phyloP scores from a whole-genome alignment of 2,329 filamentous ascomycete genomes.

The Alternaria sp. region DNA sequence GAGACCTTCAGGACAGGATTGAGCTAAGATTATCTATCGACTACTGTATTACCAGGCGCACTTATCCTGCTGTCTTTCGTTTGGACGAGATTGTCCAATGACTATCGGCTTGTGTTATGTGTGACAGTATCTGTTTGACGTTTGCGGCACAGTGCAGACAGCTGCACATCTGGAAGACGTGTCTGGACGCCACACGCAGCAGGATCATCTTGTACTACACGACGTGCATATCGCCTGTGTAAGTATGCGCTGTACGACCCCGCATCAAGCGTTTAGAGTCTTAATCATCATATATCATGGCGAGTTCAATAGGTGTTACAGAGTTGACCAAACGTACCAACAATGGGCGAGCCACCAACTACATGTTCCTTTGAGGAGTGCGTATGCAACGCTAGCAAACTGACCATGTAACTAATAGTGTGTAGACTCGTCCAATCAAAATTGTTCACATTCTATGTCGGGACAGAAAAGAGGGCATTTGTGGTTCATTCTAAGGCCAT shows the following conservation, averaged over 20 bases:
- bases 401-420: background rate
- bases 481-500: conserved; percentile 32
- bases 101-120: background rate
- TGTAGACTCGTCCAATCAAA: conserved; percentile 30
- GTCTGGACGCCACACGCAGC: conserved; percentile 2
- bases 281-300: background rate
- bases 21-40: background rate
- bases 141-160: conserved; percentile 7
- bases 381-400: background rate
- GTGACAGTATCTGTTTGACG: background rate
- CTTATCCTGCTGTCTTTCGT: background rate
- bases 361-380: conserved; percentile 23
- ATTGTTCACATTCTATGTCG: conserved; percentile 38
- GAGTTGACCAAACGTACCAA: background rate
- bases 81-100: background rate
- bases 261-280: background rate
- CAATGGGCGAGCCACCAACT: conserved; percentile 10
- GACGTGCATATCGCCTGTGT: background rate
- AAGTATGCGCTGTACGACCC: conserved; percentile 17
- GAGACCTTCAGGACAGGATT: background rate
- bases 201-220: background rate
- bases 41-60: background rate
- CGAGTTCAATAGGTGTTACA: background rate
- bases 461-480: conserved; percentile 26
- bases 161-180: background rate